phyloP scores from a whole-genome alignment of 2,329 filamentous ascomycete species.

The Cladosporium cucumerinum region DNA sequence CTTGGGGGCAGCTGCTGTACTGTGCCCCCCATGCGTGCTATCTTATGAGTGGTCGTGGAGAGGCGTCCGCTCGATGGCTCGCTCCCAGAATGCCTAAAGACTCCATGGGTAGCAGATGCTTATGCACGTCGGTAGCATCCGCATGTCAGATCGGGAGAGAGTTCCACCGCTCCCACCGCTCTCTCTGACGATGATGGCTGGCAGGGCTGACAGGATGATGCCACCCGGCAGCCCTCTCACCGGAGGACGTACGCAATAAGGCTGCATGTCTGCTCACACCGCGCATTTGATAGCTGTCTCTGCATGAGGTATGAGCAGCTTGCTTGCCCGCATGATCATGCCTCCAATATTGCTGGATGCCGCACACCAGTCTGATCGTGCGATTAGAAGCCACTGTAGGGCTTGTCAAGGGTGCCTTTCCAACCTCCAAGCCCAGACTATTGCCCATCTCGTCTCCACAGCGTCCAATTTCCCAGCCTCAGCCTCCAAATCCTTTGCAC shows the following conservation, averaged over 20 bases:
- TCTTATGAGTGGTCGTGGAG: neutral
- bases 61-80: neutral
- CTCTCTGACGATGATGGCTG: slow-evolving; percentile 1
- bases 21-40: neutral
- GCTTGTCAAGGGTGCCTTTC: neutral
- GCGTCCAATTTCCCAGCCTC: slow-evolving; percentile 14
- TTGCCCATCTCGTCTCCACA: slow-evolving; percentile 7
- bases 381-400: neutral
- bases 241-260: neutral
- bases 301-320: neutral
- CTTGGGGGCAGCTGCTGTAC: slow-evolving; percentile 1
- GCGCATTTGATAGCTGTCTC: neutral
- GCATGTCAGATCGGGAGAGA: slow-evolving; percentile 10
- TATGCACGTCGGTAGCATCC: slow-evolving; percentile 12
- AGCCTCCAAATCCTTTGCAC: slow-evolving; percentile 12
- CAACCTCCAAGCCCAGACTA: neutral
- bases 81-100: slow-evolving; percentile 4
- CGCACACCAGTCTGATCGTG: neutral
- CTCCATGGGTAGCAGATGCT: neutral
- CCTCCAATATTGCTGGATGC: neutral
- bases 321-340: neutral
- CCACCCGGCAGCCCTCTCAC: neutral
- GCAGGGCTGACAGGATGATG: slow-evolving; percentile 14
- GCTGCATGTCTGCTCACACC: neutral
- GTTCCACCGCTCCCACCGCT: slow-evolving; percentile 10